A percentile compares a stretch with the other conserved stretches of the same genome.
Evolutionary conservation across 441 rosid genomes (phyloP).

Genomic region (Cnidoscolus chayamansa): DNA sequence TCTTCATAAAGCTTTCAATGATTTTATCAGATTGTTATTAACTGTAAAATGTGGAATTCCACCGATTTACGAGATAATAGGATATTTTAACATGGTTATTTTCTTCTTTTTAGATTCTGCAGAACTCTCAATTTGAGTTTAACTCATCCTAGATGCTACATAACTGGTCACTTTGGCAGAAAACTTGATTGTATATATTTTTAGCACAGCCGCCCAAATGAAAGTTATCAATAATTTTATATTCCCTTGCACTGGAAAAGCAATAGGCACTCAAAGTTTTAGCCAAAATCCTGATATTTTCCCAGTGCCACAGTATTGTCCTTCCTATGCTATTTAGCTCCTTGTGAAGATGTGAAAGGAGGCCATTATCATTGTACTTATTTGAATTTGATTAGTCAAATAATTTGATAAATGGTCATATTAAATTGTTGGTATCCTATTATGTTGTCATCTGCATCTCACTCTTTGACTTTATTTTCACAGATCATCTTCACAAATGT

Average conservation of each 20-base stretch:
- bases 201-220: background rate
- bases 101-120: background rate
- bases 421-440: background rate
- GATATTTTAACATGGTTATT: background rate
- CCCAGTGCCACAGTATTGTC: background rate
- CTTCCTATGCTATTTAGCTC: background rate
- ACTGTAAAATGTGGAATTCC: background rate
- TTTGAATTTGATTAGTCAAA: background rate
- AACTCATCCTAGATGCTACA: background rate
- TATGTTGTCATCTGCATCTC: conserved; percentile 12
- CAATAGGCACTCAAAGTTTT: background rate
- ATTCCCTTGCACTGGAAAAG: background rate
- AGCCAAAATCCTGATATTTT: background rate
- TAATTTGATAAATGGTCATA: background rate
- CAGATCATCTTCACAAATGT: conserved; percentile 97
- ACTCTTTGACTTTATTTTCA: conserved; percentile 21
- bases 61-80: background rate
- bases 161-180: background rate
- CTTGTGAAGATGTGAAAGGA: conserved; percentile 4
- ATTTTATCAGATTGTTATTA: background rate
- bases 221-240: background rate
- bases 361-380: background rate
- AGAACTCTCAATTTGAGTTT: background rate
- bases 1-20: background rate
- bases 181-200: background rate